A percentile compares a stretch with the other conserved stretches of the same genome.
Evolutionary conservation across 768 basidiomycete species (phyloP).

Genomic region (Trichaptum fuscoviolaceum): DNA sequence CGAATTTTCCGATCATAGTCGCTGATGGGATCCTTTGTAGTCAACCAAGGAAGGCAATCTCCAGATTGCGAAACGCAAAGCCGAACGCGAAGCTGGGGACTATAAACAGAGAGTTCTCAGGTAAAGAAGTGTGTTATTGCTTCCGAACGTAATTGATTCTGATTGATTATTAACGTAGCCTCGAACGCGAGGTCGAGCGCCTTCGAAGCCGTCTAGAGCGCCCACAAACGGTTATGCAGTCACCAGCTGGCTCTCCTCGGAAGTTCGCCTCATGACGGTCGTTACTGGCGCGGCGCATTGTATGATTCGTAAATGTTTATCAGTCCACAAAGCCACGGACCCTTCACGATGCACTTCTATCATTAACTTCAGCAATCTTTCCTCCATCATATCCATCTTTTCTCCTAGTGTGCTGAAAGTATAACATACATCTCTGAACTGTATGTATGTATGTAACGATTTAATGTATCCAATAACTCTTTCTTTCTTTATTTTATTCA

Average conservation of each 20-base stretch:
- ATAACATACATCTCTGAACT: not conserved
- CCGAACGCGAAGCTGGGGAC: conserved; percentile 72
- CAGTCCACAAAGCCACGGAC: not conserved
- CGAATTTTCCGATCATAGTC: conserved; percentile 1
- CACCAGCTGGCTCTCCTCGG: conserved; percentile 31
- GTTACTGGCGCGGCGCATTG: not conserved
- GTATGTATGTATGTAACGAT: conserved; percentile 1
- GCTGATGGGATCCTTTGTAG: conserved; percentile 29
- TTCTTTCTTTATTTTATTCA: not conserved
- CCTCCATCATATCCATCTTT: not conserved
- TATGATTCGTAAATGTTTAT: not conserved
- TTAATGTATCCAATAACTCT: not conserved
- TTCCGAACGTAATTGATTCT: not conserved
- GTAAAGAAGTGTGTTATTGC: conserved; percentile 33
- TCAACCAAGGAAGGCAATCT: conserved; percentile 67
- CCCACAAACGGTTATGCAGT: conserved; percentile 38
- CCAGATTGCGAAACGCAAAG: conserved; percentile 66
- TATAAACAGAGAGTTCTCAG: conserved; percentile 64
- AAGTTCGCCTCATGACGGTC: conserved; percentile 17
- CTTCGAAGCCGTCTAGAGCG: conserved; percentile 59
- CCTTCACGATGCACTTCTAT: not conserved
- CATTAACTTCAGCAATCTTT: not conserved
- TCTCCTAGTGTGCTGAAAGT: not conserved
- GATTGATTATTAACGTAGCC: conserved; percentile 27
- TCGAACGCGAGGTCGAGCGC: conserved; percentile 66